phyloP scores from a whole-genome alignment of 1,139 yeast species.

The Nakaseomyces kungkrabaensis region DNA sequence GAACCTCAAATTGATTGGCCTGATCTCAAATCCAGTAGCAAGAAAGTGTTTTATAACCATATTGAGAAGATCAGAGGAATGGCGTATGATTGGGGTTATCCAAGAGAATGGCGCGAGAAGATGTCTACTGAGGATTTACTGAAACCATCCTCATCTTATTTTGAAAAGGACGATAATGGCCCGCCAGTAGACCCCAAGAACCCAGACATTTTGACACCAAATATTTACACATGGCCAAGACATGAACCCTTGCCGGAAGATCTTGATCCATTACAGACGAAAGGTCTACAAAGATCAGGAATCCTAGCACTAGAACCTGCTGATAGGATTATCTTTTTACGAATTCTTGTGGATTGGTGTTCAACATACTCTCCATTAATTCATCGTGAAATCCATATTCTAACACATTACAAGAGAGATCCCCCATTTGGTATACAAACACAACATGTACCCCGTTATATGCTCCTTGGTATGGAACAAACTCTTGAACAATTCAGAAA shows the following conservation, averaged over 20 bases:
- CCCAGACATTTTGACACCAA: conserved; percentile 32
- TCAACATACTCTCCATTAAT: conserved; percentile 37
- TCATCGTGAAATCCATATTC: conserved; percentile 31
- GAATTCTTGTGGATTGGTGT: conserved; percentile 43
- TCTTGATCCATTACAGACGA: conserved; percentile 27
- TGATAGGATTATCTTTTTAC: conserved; percentile 40
- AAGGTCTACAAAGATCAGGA: conserved; percentile 38
- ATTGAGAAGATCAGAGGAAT: conserved; percentile 35
- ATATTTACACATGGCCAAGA: conserved; percentile 18
- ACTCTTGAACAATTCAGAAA: conserved; percentile 19
- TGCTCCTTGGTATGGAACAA: conserved; percentile 21
- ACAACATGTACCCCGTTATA: conserved; percentile 24
- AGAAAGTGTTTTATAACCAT: conserved; percentile 28
- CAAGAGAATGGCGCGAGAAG: conserved; percentile 36
- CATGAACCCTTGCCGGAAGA: conserved; percentile 18
- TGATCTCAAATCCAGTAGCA: conserved; percentile 13
- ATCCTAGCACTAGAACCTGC: conserved; percentile 37
- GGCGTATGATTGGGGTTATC: conserved; percentile 32
- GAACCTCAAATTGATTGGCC: conserved; percentile 17
- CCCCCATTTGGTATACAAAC: conserved; percentile 27
- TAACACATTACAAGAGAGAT: conserved; percentile 26
- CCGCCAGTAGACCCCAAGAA: conserved; percentile 34
- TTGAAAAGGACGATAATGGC: conserved; percentile 17
- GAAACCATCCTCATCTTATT: conserved; percentile 16
- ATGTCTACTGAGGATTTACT: conserved; percentile 8